phyloP scores from a whole-genome alignment of 208 protist species.

The Leishmania aethiopica region DNA sequence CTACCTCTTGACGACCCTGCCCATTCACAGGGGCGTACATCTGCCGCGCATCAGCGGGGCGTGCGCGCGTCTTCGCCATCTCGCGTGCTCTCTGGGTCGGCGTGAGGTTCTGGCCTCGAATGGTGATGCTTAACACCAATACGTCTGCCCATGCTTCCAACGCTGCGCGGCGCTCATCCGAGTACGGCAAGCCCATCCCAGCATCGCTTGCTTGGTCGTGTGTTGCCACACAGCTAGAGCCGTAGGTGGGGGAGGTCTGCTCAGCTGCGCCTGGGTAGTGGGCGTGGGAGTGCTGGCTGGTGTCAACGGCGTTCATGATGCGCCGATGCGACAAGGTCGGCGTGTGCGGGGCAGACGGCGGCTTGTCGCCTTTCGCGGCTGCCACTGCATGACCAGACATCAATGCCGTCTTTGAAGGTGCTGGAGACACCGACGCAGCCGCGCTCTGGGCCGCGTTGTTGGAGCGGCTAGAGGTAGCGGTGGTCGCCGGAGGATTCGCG shows the following conservation, averaged over 20 bases:
- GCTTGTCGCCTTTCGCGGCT: background rate
- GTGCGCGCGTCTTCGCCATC: slow-evolving; percentile 4
- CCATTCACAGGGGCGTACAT: slow-evolving; percentile 33
- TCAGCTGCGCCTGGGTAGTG: background rate
- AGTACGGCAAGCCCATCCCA: slow-evolving; percentile 20
- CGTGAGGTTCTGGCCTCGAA: slow-evolving; percentile 18
- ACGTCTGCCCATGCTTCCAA: slow-evolving; percentile 36
- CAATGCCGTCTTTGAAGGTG: background rate
- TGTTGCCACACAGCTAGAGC: background rate
- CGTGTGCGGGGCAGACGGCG: slow-evolving; percentile 11
- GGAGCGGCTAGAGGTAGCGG: background rate
- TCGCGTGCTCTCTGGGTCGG: slow-evolving; percentile 19
- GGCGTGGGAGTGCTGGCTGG: background rate
- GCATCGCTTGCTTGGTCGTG: background rate
- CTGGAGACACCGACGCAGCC: background rate
- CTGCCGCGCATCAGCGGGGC: slow-evolving; percentile 15
- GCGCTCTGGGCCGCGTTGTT: background rate
- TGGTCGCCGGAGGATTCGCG: background rate
- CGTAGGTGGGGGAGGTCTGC: background rate
- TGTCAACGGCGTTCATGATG: slow-evolving; percentile 26
- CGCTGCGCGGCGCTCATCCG: slow-evolving; percentile 29
- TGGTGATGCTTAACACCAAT: slow-evolving; percentile 28
- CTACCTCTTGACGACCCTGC: slow-evolving; percentile 43
- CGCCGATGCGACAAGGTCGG: slow-evolving; percentile 7
- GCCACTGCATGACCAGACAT: too few relatives aligned